Evolutionary conservation across 345 rosid species (phyloP).

Genomic region (Orychophragmus violaceus): DNA sequence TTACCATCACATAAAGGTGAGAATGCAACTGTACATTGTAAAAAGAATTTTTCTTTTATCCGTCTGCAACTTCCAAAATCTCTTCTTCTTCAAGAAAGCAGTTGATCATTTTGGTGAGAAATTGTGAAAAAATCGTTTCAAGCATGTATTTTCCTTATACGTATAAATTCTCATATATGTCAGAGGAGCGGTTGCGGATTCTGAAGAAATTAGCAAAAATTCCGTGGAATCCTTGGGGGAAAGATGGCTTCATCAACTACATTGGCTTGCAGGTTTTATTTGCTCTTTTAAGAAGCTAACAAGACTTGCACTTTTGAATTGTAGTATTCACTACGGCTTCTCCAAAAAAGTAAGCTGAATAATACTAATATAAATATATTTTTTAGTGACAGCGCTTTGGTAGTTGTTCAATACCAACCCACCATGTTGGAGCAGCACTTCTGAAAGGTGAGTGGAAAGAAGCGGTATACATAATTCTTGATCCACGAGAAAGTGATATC

Average conservation of each 20-base stretch:
- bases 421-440: slow-evolving; percentile 79
- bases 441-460: slow-evolving; percentile 89
- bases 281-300: neutral
- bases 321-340: neutral
- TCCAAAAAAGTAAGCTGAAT: neutral
- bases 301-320: slow-evolving; percentile 2
- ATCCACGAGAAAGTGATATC: slow-evolving; percentile 99
- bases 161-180: slow-evolving; percentile 13
- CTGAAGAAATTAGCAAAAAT: slow-evolving; percentile 68
- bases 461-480: slow-evolving; percentile 77
- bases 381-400: slow-evolving; percentile 78
- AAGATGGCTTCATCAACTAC: slow-evolving; percentile 86
- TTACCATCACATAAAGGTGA: slow-evolving; percentile 75
- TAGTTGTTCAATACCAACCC: slow-evolving; percentile 91
- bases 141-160: neutral
- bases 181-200: slow-evolving; percentile 89
- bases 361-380: neutral
- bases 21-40: slow-evolving; percentile 11
- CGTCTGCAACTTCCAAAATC: neutral
- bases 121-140: neutral
- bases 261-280: slow-evolving; percentile 83
- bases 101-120: too few relatives aligned
- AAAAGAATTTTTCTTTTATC: neutral
- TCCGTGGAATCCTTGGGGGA: slow-evolving; percentile 78
- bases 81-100: neutral